Evolutionary conservation across 1,284 basidiomycete species (phyloP), one percentile per base, ranked within the genome.

Genomic region (Trametes versicolor): DNA sequence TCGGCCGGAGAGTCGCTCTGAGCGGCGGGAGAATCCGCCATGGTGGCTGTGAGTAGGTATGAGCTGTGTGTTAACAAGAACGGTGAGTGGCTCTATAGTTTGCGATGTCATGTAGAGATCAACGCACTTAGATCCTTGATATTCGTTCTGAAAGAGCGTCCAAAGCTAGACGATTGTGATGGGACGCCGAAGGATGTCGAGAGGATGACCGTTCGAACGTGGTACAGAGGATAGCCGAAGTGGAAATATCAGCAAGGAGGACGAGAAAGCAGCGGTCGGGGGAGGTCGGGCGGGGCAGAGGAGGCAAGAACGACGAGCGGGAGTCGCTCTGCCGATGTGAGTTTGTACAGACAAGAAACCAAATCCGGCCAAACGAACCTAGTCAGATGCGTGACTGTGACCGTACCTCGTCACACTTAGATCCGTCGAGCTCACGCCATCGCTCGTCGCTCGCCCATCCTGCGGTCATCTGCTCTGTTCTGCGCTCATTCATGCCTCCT

Each of bases 1-100:
- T 85, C 84, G 58, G 74, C 80, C 32, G 78, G 73, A 25, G 83
- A 82, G 64, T 83, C 81, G 69, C 79, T 76, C 64, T 81, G 83
- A 62, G 82, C 82, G 63, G 78, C 82, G 62, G 78, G 74, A 34
- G 76, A 75, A 55, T 77, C 77, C 4, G 75, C 70, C 75, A 78
- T 77, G 21, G 39, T 54, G 29, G 62, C 29, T 15, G 9, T 8
- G 15, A 23, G 8, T 15, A 8, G 21, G 32, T 47, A 19, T 19
- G 13, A 27, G 29, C 4, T 15, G 12, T 27, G 15, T 4, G 37
- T 43, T n/a, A 43, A 7, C 19, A 9, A 27, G n/a, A 41, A 23
- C 5, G 4, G 34, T 54, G 12, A 41, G 25, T 12, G 25, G 15
- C 52, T 15, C 3, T 10, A 55, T 55, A 6, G 1, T 3, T 17